Evolutionary conservation across 495 filamentous ascomycete species (phyloP), one percentile per base, ranked within the genome.

Genomic region (Penicillium odoratum): DNA sequence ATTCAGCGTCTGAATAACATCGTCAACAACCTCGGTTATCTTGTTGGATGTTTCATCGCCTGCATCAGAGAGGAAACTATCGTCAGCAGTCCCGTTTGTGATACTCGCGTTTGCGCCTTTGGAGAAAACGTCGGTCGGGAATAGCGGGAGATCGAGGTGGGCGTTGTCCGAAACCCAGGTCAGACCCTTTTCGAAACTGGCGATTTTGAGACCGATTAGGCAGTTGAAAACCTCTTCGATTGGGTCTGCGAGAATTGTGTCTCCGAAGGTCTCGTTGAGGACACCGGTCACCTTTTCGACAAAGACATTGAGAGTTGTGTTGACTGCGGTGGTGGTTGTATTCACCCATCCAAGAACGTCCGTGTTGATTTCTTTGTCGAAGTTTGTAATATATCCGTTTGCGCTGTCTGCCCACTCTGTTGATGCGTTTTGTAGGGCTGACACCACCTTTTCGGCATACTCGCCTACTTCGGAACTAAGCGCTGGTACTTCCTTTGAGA

Each of bases 111-210:
- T 70, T 36, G 93, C 90, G 29, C 93, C 93, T 38, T 85, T 75
- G 49, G 90, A 92, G 79, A 98, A 96, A 29, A 88, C 88, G 64
- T 97, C 80, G 65, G 90, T 85, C 28, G 83, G 80, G 31, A 98
- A 82, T 21, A 81, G 67, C 0, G 95, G 94, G 65, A 98, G 88
- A 56, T 84, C 74, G 60, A 98, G 81, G 49, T 95, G 83, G 1
- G 95, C 92, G 62, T 97, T 68, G 62, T 98, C 87, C 55, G 85
- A 78, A 33, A 95, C 87, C 92, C 92, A 98, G 0, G 89, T 95
- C 0, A 98, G 83, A 8, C 88, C 94, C 61, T 87, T 85, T 67
- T 98, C 79, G 59, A 98, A 81, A 10, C 85, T 76, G 13, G 84
- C 82, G 56, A 93, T 71, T 74, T 93, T 93, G 56, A 91, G 70